phyloP scores from a whole-genome alignment of 1,284 basidiomycete genomes.

The Sutorius eximius region DNA sequence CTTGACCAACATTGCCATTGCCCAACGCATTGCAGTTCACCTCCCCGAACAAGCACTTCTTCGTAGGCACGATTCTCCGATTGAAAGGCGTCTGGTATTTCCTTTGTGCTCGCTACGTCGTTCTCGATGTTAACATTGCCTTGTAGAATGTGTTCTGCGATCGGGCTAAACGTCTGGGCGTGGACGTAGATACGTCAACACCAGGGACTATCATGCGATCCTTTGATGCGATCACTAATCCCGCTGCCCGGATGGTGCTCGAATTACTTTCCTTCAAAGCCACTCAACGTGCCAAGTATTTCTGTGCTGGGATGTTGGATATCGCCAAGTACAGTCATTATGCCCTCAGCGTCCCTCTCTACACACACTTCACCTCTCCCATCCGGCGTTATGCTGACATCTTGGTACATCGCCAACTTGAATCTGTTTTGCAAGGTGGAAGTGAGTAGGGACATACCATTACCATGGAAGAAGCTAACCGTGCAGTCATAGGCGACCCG shows the following conservation, averaged over 20 bases:
- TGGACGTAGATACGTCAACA: constrained; percentile 78
- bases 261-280: constrained; percentile 86
- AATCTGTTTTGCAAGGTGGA: constrained; percentile 78
- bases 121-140: constrained; percentile 10
- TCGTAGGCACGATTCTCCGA: constrained; percentile 89
- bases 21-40: constrained; percentile 90
- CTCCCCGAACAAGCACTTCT: constrained; percentile 94
- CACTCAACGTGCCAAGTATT: constrained; percentile 93
- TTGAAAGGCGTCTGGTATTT: constrained; percentile 83
- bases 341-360: constrained; percentile 87
- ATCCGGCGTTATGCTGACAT: constrained; percentile 95
- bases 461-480: constrained; percentile 3
- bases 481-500: constrained; percentile 51
- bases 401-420: constrained; percentile 94
- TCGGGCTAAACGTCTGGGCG: constrained; percentile 82
- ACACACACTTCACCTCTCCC: constrained; percentile 97
- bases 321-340: constrained; percentile 98
- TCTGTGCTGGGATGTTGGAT: constrained; percentile 98
- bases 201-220: constrained; percentile 84
- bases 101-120: not conserved
- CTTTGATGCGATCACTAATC: constrained; percentile 72
- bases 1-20: constrained; percentile 86
- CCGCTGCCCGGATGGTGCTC: constrained; percentile 70
- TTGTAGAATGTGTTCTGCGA: constrained; percentile 70
- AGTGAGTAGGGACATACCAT: constrained; percentile 42